These are phyloP conservation scores for Fomitopsis palustris DNA, from an alignment of 1,284 basidiomycete genomes.

Conservation along the genomic window DNA sequence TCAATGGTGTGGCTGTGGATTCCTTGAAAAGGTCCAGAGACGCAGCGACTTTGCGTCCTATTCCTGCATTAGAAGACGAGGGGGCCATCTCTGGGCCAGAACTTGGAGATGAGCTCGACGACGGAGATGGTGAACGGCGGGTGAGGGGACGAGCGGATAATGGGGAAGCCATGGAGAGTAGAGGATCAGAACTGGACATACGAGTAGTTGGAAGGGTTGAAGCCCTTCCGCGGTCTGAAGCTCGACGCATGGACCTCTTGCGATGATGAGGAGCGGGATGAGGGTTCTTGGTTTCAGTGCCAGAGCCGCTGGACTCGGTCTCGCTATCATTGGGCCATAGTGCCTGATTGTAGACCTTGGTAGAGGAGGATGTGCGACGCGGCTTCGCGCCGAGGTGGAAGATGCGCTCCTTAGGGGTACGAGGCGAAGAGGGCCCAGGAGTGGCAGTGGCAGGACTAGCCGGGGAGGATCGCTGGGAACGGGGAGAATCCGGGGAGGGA, in stretches of 20 bases:
- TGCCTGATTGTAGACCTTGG: conserved; percentile 18
- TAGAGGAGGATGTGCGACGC: conserved; percentile 25
- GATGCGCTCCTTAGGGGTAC: conserved; percentile 15
- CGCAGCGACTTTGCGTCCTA: conserved; percentile 76
- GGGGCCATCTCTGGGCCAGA: conserved; percentile 15
- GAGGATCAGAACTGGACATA: conserved; percentile 21
- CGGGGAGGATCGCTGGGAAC: conserved; percentile 23
- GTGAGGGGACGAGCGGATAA: conserved; percentile 33
- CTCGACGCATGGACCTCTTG: conserved; percentile 20
- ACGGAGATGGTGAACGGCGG: conserved; percentile 35
- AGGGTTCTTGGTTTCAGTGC: conserved; percentile 23
- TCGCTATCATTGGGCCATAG: conserved; percentile 18
- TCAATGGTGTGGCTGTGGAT: conserved; percentile 44
- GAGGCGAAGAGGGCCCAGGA: conserved; percentile 17
- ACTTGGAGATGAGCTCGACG: conserved; percentile 41
- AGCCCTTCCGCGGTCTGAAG: conserved; percentile 22
- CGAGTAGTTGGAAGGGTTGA: conserved; percentile 26
- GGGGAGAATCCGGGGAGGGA: conserved; percentile 19
- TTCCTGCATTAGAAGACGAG: conserved; percentile 41
- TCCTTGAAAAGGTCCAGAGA: conserved; percentile 78
- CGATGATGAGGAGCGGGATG: conserved; percentile 17
- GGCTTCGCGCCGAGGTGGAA: conserved; percentile 16
- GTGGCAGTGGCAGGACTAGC: conserved; percentile 16
- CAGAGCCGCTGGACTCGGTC: conserved; percentile 22
- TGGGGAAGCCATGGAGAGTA: conserved; percentile 22